phyloP scores from a whole-genome alignment of 2,329 filamentous ascomycete genomes.

The Conoideocrella luteorostrata region DNA sequence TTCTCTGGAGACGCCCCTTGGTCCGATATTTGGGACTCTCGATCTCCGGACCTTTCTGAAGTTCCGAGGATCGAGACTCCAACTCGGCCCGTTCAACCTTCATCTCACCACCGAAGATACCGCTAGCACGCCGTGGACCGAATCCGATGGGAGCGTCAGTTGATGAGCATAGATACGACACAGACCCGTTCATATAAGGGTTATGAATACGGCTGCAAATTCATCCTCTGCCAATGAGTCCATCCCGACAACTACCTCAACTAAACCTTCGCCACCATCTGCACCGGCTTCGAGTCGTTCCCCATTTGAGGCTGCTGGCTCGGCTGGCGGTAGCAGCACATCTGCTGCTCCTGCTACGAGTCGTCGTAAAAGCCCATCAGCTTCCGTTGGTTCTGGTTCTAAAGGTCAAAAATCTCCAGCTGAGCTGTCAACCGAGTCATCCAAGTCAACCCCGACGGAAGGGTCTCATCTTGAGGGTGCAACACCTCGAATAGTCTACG shows the following conservation, averaged over 20 bases:
- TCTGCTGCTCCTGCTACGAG: not conserved
- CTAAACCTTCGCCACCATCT: not conserved
- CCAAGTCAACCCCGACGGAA: constrained; percentile 7
- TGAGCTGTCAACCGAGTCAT: not conserved
- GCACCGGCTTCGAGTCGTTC: not conserved
- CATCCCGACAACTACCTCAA: not conserved
- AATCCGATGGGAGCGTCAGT: constrained; percentile 1
- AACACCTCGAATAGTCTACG: constrained; percentile 28
- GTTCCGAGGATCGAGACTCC: constrained; percentile 11
- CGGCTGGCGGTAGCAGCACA: constrained; percentile 3
- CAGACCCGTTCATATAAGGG: not conserved
- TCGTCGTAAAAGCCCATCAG: constrained; percentile 2
- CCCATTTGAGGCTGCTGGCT: not conserved
- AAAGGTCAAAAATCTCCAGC: constrained; percentile 1
- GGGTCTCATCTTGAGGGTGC: constrained; percentile 6
- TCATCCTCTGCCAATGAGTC: not conserved
- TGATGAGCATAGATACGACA: not conserved
- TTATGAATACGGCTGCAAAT: constrained; percentile 5
- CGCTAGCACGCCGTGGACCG: constrained; percentile 8
- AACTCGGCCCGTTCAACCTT: constrained; percentile 11
- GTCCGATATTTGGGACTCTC: constrained; percentile 9
- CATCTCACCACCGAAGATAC: constrained; percentile 9
- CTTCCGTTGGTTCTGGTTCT: constrained; percentile 3
- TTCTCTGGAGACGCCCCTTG: not conserved
- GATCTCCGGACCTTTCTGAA: constrained; percentile 10